A percentile compares a stretch with the other conserved stretches of the same genome.
Conservation (phyloP, 2,329 filamentous ascomycete genomes). For the Alternaria ventricosa region DNA sequence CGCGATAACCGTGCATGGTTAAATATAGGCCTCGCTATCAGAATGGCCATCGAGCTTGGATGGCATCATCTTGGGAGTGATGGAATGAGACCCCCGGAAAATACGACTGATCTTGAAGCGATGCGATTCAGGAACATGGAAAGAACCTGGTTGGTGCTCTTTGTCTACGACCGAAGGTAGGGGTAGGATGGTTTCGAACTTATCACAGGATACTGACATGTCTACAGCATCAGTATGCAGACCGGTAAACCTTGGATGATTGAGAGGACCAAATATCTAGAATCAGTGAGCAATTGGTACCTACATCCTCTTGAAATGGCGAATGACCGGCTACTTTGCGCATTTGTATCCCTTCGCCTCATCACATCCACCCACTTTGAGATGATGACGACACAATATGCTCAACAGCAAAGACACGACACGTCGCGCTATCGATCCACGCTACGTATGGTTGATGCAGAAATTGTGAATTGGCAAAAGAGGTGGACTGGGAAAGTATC, state of each 20-base stretch:
- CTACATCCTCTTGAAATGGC: slow-evolving; percentile 5
- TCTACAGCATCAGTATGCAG: neutral
- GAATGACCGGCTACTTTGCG: slow-evolving; percentile 12
- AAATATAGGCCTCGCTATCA: slow-evolving; percentile 8
- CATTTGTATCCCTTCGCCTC: neutral
- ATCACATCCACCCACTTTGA: neutral
- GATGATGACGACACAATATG: neutral
- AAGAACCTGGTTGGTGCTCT: neutral
- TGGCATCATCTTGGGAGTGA: slow-evolving; percentile 5
- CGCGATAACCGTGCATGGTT: slow-evolving; percentile 12
- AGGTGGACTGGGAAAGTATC: neutral
- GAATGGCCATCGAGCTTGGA: slow-evolving; percentile 15
- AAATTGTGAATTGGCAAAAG: neutral
- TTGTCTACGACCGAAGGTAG: neutral
- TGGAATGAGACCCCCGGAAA: neutral
- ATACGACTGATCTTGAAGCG: accelerated
- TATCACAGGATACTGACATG: neutral
- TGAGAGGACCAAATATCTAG: slow-evolving; percentile 4
- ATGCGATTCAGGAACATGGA: neutral
- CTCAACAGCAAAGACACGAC: neutral
- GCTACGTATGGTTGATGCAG: neutral
- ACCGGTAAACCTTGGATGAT: slow-evolving; percentile 3
- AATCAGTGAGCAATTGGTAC: slow-evolving; percentile 5
- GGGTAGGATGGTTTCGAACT: accelerated
- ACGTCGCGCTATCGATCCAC: neutral